Evolutionary conservation across 2,329 filamentous ascomycete species (phyloP), one percentile per base, ranked within the genome.

Genomic region (Ceratocystis ficicola): DNA sequence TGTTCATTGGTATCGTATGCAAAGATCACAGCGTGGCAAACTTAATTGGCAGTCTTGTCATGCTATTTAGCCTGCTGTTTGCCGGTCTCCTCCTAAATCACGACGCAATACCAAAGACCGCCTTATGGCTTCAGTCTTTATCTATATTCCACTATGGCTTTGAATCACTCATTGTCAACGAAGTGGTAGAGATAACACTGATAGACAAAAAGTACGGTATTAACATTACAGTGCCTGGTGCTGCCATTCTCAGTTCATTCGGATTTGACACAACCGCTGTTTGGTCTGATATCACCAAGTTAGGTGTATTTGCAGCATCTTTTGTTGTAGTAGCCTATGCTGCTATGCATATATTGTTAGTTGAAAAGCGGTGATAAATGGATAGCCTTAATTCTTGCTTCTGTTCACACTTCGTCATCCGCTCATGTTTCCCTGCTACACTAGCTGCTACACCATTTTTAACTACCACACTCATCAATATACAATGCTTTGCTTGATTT

Each of bases 1-100:
- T 99, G 6, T 96, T 96, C 74, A 95, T 99, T 70, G 94, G 94
- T 69, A 96, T 99, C 68, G 83, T 96, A 6, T 95, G 95, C 81
- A 90, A 89, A 72, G 94, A 99, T 72, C 84, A 84, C 41, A 88
- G 91, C 46, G 91, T 99, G 1, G 94, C 94, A 63, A 97, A 95
- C 75, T 76, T 99, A 69, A 89, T 99, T 68, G 94, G 93, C 65
- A 95, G 92, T 71, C 77, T 99, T 71, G 90, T 97, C 63, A 99
- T 99, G 94, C 81, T 99, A 7, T 99, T 99, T 80, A 95, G 89
- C 73, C 78, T 99, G 68, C 82, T 99, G 8, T 97, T 99, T 75
- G 93, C 92, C 0, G 94, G 94, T 66, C 85, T 99, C 67, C 80
- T 99, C 66, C 83, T 99, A 68, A 99, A 99, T 75, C 91, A 96